Percentiles rank a stretch among this genome's conserved stretches.
Evolutionary conservation across 805 yeast genomes (phyloP).

Genomic region (Lipomyces japonicus): DNA sequence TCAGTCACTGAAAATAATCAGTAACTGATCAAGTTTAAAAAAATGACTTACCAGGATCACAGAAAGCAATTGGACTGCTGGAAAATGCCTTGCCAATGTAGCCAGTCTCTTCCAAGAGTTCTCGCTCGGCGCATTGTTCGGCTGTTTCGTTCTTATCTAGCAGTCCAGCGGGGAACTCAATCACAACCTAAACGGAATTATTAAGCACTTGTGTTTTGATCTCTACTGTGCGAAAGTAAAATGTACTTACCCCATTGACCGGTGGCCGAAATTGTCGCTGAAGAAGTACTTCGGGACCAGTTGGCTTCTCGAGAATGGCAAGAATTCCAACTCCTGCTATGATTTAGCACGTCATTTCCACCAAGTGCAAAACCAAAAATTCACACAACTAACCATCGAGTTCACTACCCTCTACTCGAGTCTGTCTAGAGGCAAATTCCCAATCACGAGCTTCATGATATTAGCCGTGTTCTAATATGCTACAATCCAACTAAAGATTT

Average conservation of each 20-base stretch:
- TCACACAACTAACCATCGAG: slow-evolving; percentile 56
- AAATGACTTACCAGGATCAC: slow-evolving; percentile 63
- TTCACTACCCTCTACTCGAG: slow-evolving; percentile 58
- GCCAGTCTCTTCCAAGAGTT: slow-evolving; percentile 89
- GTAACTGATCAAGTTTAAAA: neutral
- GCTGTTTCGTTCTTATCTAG: slow-evolving; percentile 78
- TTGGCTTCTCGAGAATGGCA: slow-evolving; percentile 57
- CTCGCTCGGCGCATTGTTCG: slow-evolving; percentile 80
- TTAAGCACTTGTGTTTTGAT: neutral
- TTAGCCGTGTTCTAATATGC: neutral
- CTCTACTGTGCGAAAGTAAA: neutral
- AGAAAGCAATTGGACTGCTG: slow-evolving; percentile 51
- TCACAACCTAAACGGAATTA: slow-evolving; percentile 32
- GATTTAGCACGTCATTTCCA: neutral
- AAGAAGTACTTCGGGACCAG: slow-evolving; percentile 55
- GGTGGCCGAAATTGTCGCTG: slow-evolving; percentile 96
- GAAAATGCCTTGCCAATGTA: slow-evolving; percentile 61
- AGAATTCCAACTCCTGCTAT: slow-evolving; percentile 64
- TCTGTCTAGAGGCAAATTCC: slow-evolving; percentile 85
- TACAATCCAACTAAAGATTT: neutral
- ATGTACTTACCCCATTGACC: slow-evolving; percentile 64
- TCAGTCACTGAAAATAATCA: neutral
- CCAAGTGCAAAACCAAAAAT: too few relatives aligned
- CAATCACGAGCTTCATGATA: slow-evolving; percentile 54
- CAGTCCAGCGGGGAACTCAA: slow-evolving; percentile 94